Evolutionary conservation across 768 basidiomycete genomes (phyloP), one percentile per base, ranked within the genome.

Genomic region (Boletus sensibilis): DNA sequence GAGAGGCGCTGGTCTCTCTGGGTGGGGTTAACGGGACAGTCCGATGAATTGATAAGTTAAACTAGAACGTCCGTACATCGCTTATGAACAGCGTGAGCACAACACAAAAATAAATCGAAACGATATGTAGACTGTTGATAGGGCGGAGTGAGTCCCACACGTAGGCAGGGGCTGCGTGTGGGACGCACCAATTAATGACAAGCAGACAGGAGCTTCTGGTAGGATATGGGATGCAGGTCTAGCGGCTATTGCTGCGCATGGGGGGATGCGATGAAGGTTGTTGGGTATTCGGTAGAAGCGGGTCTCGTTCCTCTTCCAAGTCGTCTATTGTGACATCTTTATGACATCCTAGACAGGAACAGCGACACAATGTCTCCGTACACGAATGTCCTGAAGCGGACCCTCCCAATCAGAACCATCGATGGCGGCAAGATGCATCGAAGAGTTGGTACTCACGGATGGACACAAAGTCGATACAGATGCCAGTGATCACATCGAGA

Each of bases 291-390:
- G 52, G 14, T 12, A 71, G 41, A 7, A 70, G 62, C 1, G 69
- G 64, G 12, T 50, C 53, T 18, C 52, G 64, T 54, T 70, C 69
- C 10, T 56, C 53, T 31, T 44, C 45, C 20, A 8, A 31, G 23
- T 52, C 57, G n/a, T 69, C 62, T 42, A 31, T 18, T 5, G 23
- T 10, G 9, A 8, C n/a, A 27, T 48, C 31, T 34, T 4, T 39
- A 14, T 18, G 42, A 20, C 54, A 50, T 9, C 29, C 49, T 9
- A 37, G 31, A 46, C 67, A 65, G 9, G 63, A 45, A 41, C 64
- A 72, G 12, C 38, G 48, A 53, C 71, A 71, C 13, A 72, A 4
- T 0, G 58, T 59, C 59, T 67, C 61, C 2, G 71, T 68, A 10
- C 64, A 71, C 18, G 52, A 13, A 18, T 53, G 69, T 52, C 55